Evolutionary conservation across 148 eudicot genomes (phyloP).

Genomic region (Rhododendron mucronatum): DNA sequence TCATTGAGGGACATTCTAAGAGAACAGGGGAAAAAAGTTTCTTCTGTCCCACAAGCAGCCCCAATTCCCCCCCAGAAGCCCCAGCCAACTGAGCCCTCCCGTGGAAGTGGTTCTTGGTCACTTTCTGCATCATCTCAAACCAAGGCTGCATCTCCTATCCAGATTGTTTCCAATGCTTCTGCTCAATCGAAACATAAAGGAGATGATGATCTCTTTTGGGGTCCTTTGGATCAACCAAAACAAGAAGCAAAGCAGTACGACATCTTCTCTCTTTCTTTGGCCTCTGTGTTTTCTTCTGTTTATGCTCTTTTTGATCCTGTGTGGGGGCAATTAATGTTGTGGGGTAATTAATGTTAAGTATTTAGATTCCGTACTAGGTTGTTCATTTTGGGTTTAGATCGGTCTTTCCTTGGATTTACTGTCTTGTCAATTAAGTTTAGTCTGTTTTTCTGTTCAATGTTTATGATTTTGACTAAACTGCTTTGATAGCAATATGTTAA

Average conservation of each 20-base stretch:
- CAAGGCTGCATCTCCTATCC: constrained; percentile 56
- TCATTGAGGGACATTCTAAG: constrained; percentile 81
- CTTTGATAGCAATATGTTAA: too few species aligned
- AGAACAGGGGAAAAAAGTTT: constrained; percentile 61
- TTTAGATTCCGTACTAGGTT: neutral
- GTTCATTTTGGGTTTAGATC: neutral
- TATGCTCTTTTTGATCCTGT: neutral
- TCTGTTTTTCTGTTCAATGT: neutral
- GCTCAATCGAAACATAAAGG: constrained; percentile 57
- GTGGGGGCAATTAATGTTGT: neutral
- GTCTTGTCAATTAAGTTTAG: neutral
- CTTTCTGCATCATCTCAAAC: constrained; percentile 43
- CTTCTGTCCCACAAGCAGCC: constrained; percentile 28
- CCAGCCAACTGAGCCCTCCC: constrained; percentile 36
- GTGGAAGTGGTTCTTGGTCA: constrained; percentile 46
- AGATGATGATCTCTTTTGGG: constrained; percentile 97
- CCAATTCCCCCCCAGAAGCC: constrained; percentile 51
- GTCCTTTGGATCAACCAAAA: constrained; percentile 79
- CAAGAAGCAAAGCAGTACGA: constrained; percentile 66
- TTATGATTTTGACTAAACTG: neutral
- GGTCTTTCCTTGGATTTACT: neutral
- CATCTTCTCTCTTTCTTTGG: constrained; percentile 11
- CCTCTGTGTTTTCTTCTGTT: neutral
- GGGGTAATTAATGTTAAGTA: neutral
- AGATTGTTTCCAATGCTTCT: constrained; percentile 34